Evolutionary conservation across 768 basidiomycete genomes (phyloP).

Genomic region (Pulveroboletus sp.): DNA sequence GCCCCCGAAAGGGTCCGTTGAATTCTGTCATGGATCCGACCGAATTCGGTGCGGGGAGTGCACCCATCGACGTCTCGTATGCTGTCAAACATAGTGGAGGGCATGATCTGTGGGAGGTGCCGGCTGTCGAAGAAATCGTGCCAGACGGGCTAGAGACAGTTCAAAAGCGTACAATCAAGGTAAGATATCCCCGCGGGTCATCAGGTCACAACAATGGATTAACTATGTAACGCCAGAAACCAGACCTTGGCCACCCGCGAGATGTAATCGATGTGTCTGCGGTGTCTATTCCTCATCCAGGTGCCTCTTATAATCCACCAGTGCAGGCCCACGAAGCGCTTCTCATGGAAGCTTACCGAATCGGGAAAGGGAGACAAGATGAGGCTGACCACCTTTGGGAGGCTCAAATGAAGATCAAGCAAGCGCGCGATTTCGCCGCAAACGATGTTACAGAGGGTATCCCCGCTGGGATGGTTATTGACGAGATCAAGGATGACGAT

Average conservation of each 20-base stretch:
- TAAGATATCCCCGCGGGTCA: conserved; percentile 17
- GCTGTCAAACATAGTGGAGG: conserved; percentile 64
- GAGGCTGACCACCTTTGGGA: conserved; percentile 51
- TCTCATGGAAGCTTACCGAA: conserved; percentile 58
- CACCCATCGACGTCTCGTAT: conserved; percentile 56
- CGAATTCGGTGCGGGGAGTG: conserved; percentile 63
- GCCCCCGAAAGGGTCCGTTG: conserved; percentile 66
- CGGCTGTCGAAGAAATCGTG: conserved; percentile 33
- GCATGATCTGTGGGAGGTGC: conserved; percentile 58
- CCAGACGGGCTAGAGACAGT: conserved; percentile 38
- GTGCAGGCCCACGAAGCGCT: conserved; percentile 68
- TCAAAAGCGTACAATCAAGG: conserved; percentile 49
- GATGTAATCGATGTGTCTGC: conserved; percentile 59
- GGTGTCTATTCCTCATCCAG: conserved; percentile 68
- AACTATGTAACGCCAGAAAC: conserved; percentile 37
- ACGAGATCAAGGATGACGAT: conserved; percentile 40
- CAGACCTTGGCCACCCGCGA: conserved; percentile 42
- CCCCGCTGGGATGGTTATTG: conserved; percentile 64
- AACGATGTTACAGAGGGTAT: conserved; percentile 33
- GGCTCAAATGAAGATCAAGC: conserved; percentile 52
- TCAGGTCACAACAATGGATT: neutral
- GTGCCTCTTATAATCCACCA: conserved; percentile 87
- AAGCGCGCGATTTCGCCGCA: conserved; percentile 35
- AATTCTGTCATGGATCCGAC: conserved; percentile 65
- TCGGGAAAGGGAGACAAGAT: conserved; percentile 55